A percentile compares a stretch with the other conserved stretches of the same genome.
phyloP scores from a whole-genome alignment of 768 basidiomycete genomes.

The Mycena haematopus region DNA sequence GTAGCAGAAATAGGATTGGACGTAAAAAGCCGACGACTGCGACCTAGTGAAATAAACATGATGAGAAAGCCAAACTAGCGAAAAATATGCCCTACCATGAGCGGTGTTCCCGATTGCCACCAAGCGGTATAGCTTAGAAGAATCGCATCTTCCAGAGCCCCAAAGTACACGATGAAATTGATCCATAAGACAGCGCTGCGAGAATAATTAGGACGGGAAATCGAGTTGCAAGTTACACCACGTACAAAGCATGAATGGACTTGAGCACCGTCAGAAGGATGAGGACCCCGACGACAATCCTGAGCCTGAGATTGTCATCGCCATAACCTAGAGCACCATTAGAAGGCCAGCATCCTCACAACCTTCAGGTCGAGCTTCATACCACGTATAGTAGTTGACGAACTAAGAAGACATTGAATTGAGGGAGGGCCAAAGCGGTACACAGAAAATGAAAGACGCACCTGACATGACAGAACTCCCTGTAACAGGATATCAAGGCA shows the following conservation, averaged over 20 bases:
- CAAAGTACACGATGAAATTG: constrained; percentile 36
- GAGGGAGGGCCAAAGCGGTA: not conserved
- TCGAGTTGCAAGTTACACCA: no score
- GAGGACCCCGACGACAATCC: constrained; percentile 34
- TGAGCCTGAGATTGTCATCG: constrained; percentile 32
- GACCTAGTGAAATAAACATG: constrained; percentile 29
- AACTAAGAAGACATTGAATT: constrained; percentile 33
- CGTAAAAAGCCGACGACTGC: constrained; percentile 40
- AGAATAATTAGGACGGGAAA: not conserved
- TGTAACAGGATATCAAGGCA: constrained; percentile 39
- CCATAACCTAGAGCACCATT: no score
- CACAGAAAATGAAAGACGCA: constrained; percentile 9
- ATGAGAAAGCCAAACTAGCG: no score
- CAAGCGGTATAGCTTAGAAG: constrained; percentile 39
- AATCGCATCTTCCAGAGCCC: constrained; percentile 38
- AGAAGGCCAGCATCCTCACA: no score
- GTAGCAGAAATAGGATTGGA: constrained; percentile 40
- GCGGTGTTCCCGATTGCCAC: constrained; percentile 40
- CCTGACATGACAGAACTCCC: constrained; percentile 41
- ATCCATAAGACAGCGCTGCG: constrained; percentile 42
- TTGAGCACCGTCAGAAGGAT: constrained; percentile 38
- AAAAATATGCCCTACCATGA: constrained; percentile 39
- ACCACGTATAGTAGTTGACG: constrained; percentile 34
- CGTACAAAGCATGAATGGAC: constrained; percentile 41
- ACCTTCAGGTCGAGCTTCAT: constrained; percentile 33